phyloP scores from a whole-genome alignment of 306 rosid species.

The Cicer arietinum region DNA sequence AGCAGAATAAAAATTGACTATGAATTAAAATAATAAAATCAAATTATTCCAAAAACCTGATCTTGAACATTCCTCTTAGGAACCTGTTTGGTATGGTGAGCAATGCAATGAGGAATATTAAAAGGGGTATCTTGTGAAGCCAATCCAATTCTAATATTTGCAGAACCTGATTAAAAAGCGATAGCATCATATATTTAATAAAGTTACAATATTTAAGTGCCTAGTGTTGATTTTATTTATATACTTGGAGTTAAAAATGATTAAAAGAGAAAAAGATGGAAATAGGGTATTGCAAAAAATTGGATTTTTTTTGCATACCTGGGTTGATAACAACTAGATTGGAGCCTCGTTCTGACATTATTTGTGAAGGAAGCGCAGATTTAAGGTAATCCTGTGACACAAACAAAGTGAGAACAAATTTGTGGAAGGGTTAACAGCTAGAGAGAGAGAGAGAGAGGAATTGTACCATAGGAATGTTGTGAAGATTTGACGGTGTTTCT shows the following conservation, averaged over 20 bases:
- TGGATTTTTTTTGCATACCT: constrained; percentile 55
- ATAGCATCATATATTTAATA: constrained; percentile 14
- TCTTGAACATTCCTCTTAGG: constrained; percentile 78
- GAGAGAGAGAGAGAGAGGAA: neutral
- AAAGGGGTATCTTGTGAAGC: constrained; percentile 88
- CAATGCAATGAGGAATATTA: constrained; percentile 87
- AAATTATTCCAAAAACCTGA: constrained; percentile 68
- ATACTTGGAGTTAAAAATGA: constrained; percentile 6
- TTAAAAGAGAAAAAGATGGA: neutral
- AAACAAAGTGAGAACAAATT: constrained; percentile 32
- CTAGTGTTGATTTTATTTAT: neutral
- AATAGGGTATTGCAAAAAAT: constrained; percentile 25
- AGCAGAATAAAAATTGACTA: neutral
- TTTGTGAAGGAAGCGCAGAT: constrained; percentile 89
- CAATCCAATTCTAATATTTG: constrained; percentile 81
- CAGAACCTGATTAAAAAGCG: constrained; percentile 64
- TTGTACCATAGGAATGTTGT: constrained; percentile 45
- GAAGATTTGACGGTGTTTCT: constrained; percentile 17
- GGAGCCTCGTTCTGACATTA: constrained; percentile 87
- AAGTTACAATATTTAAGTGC: constrained; percentile 37
- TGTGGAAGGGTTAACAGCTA: neutral
- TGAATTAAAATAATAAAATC: neutral
- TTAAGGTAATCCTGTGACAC: constrained; percentile 83
- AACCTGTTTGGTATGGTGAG: constrained; percentile 69
- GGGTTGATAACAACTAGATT: constrained; percentile 90